Base-by-base conservation (phyloP, 1,139 yeast species). In the Maudiozyma humilis region DNA sequence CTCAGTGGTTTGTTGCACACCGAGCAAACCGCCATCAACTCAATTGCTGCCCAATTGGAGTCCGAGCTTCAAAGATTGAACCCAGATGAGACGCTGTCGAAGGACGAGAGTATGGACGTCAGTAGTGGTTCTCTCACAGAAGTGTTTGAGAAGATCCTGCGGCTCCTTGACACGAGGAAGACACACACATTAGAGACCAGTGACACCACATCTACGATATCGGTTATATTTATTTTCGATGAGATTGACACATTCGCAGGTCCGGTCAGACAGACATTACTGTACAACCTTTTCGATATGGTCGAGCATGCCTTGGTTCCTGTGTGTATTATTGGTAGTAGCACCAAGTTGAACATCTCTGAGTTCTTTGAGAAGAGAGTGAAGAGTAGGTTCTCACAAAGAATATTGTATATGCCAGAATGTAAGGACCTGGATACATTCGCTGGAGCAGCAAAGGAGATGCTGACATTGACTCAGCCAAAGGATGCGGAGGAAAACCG, bases 311-410 rank as follows among this genome's bases (percentile, higher is more conserved):
- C 86, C 25, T 69, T 70, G 16, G 78, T 83, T 0, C 95, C 96
- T 1, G 78, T 89, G 3, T 78, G 93, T 44, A 85, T 91, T 3
- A 65, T 91, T 42, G 97, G 97, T 0, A 65, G 84, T 5, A 81
- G 95, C 0, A 73, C 91, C 1, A 79, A 82, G 45, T 70, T 86
- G 30, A 85, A 85, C 7, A 73, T 87, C 0, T 69, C 89, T 43
- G 97, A 91, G 54, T 70, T 78, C 51, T 69, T 91, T 44, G 99
- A 93, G 59, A 91, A 89, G 57, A 73, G 99, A 53, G 97, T 93
- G 0, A 75, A 88, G 53, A 82, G 94, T 46, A 70, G 99, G 49
- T 91, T 89, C 62, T 81, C 94, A 30, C 96, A 89, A 59, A 67
- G 95, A 42, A 67, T 84, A 2, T 72, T 86, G 30, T 71, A 76